Conservation (phyloP, 106 monocot genomes). For the Dendrobium officinale region DNA sequence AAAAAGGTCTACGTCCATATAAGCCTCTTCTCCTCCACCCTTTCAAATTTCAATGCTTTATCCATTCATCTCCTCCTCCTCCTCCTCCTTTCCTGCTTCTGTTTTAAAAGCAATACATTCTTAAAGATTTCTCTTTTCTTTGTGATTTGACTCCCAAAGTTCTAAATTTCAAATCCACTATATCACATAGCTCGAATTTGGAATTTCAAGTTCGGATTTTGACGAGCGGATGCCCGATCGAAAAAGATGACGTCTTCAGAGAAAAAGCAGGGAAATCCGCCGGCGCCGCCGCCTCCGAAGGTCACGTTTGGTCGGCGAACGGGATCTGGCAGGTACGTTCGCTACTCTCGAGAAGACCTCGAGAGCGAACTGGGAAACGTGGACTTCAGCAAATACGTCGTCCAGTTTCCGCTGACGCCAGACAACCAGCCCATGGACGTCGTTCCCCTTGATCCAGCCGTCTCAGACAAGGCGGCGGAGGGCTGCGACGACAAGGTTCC, state of each 20-base stretch:
- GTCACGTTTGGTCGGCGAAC: constrained; percentile 47
- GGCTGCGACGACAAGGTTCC: background rate
- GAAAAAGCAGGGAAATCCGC: background rate
- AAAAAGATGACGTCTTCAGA: background rate
- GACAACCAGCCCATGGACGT: constrained; percentile 64
- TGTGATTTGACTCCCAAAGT: too few relatives aligned
- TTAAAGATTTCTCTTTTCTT: too few relatives aligned
- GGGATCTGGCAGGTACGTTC: constrained; percentile 42
- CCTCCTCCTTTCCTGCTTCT: too few relatives aligned
- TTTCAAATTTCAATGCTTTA: too few relatives aligned
- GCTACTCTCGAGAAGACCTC: constrained; percentile 36
- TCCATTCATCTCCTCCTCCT: too few relatives aligned
- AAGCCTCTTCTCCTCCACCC: too few relatives aligned
- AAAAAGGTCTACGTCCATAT: too few relatives aligned
- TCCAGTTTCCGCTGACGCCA: constrained; percentile 87
- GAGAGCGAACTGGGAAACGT: background rate
- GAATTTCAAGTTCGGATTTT: too few relatives aligned
- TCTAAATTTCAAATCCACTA: too few relatives aligned
- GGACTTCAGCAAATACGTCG: constrained; percentile 74
- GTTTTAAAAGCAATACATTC: too few relatives aligned
- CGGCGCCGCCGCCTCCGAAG: constrained; percentile 1
- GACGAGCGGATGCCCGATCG: background rate
- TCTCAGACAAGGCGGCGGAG: constrained; percentile 6
- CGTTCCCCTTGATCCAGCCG: constrained; percentile 1
- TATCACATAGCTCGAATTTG: too few relatives aligned